These are phyloP conservation scores for Aphanomyces astaci DNA, from an alignment of 352 stramenopile genomes.

Conservation along the genomic window DNA sequence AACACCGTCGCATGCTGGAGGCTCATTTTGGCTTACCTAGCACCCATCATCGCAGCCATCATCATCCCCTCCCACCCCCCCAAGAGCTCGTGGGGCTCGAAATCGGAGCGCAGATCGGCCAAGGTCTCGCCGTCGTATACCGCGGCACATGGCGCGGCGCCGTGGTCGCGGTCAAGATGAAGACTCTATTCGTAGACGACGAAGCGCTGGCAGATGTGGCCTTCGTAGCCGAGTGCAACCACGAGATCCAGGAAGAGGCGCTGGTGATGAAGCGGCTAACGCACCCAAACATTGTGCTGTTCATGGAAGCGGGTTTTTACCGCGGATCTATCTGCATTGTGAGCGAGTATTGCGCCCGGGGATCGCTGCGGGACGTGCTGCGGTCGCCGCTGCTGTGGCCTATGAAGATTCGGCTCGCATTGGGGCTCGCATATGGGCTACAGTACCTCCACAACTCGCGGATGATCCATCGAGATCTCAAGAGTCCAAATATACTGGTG, in stretches of 20 bases:
- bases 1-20: too few relatives aligned
- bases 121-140: slow-evolving; percentile 88
- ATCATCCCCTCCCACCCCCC: slow-evolving; percentile 47
- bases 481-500: slow-evolving; percentile 85
- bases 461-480: slow-evolving; percentile 89
- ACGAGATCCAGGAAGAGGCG: slow-evolving; percentile 76
- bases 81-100: slow-evolving; percentile 74
- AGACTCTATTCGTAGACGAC: slow-evolving; percentile 59
- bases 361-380: slow-evolving; percentile 93
- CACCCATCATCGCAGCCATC: too few relatives aligned
- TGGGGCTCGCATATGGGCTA: slow-evolving; percentile 78
- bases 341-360: slow-evolving; percentile 91
- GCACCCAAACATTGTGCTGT: slow-evolving; percentile 82
- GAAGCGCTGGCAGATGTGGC: slow-evolving; percentile 42
- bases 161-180: slow-evolving; percentile 94
- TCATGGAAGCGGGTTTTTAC: slow-evolving; percentile 85
- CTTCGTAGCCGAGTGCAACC: slow-evolving; percentile 75
- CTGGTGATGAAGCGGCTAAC: slow-evolving; percentile 72
- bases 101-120: slow-evolving; percentile 75
- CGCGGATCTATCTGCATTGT: slow-evolving; percentile 89
- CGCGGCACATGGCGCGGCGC: slow-evolving; percentile 93
- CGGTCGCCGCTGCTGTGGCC: slow-evolving; percentile 71
- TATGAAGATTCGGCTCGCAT: slow-evolving; percentile 63
- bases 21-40: too few relatives aligned
- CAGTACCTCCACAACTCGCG: slow-evolving; percentile 86